These are phyloP conservation scores for Trypanosoma cruzi DNA, from an alignment of 208 protist species.

Conservation along the genomic window DNA sequence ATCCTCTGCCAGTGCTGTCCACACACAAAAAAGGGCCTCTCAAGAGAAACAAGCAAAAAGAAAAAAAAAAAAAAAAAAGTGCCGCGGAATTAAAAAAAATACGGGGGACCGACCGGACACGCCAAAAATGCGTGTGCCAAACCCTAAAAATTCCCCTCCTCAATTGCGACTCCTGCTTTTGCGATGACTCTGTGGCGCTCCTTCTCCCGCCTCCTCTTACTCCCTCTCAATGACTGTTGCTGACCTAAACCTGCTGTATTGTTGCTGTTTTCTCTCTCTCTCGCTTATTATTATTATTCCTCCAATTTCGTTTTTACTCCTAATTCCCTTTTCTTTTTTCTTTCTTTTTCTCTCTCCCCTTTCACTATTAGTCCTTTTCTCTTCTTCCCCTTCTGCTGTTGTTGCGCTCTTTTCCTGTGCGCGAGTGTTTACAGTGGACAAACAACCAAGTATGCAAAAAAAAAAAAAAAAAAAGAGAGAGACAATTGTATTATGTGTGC, in stretches of 20 bases:
- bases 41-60: not conserved
- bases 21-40: not conserved
- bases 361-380: not conserved
- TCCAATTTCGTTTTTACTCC: not conserved
- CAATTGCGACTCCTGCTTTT: not conserved
- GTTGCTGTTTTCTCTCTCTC: constrained; percentile 4
- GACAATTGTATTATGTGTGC: constrained; percentile 6
- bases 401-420: not conserved
- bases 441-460: not conserved
- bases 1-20: not conserved
- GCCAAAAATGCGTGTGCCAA: not conserved
- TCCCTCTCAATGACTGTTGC: no score
- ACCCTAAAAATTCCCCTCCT: not conserved
- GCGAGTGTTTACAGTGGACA: constrained; percentile 17
- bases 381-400: not conserved
- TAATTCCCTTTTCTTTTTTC: not conserved
- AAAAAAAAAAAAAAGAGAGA: constrained; percentile 6
- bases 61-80: constrained; percentile 4
- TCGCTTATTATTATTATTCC: constrained; percentile 4
- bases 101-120: not conserved
- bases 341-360: constrained; percentile 19
- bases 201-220: no score
- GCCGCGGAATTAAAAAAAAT: not conserved
- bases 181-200: not conserved
- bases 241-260: no score